Conservation (phyloP, 148 eudicot species). For the Talinum fruticosum region DNA sequence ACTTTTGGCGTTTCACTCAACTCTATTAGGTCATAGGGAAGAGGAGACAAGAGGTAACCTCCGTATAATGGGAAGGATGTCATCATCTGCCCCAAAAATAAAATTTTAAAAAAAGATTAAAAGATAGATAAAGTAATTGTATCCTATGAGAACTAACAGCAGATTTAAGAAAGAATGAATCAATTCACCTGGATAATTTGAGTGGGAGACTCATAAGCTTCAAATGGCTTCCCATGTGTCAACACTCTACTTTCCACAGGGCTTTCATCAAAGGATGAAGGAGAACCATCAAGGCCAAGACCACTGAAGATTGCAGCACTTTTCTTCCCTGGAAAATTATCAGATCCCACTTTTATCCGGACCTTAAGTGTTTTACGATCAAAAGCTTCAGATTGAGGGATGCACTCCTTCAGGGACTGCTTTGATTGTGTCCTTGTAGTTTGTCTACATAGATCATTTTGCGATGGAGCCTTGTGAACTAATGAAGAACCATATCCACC, state of each 20-base stretch:
- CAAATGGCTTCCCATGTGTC: conserved; percentile 33
- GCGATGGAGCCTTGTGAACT: conserved; percentile 28
- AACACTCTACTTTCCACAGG: conserved; percentile 56
- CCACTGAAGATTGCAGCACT: conserved; percentile 88
- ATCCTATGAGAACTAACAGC: not conserved
- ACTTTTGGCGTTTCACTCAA: conserved; percentile 47
- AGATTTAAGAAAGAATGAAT: not conserved
- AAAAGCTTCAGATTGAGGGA: conserved; percentile 38
- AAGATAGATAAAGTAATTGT: conserved; percentile 10
- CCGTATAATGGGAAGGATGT: conserved; percentile 57
- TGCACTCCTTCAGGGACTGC: conserved; percentile 36
- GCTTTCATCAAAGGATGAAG: conserved; percentile 66
- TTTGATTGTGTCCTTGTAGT: conserved; percentile 27
- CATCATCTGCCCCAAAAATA: conserved; percentile 65
- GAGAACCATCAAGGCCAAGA: conserved; percentile 88
- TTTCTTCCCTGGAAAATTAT: conserved; percentile 55
- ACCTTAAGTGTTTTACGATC: conserved; percentile 74
- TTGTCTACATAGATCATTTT: conserved; percentile 34
- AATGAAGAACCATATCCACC: conserved; percentile 38
- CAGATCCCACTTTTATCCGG: conserved; percentile 78
- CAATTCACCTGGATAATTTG: conserved; percentile 71
- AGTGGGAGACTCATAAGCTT: conserved; percentile 58
- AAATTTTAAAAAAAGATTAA: conserved; percentile 7
- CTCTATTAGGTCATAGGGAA: conserved; percentile 47
- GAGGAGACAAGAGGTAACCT: conserved; percentile 68